Evolutionary conservation across 352 stramenopile species (phyloP).

Genomic region (Phytophthora quininea): DNA sequence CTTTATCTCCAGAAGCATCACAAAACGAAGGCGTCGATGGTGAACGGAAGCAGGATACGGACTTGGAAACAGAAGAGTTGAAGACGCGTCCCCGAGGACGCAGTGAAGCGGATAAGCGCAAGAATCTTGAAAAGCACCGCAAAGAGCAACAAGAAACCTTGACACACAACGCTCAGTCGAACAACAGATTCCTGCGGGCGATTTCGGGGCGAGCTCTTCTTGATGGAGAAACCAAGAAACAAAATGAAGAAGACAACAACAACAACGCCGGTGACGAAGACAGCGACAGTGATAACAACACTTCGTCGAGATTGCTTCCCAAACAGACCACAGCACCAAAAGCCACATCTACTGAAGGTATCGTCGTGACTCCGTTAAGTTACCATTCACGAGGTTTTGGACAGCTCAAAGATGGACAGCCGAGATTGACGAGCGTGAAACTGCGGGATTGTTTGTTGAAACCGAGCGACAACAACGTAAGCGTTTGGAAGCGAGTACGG

Average conservation of each 20-base stretch:
- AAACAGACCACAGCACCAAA: slow-evolving; percentile 1
- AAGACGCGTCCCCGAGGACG: slow-evolving; percentile 17
- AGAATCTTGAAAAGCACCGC: slow-evolving; percentile 49
- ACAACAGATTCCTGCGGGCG: slow-evolving; percentile 64
- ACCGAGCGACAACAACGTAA: slow-evolving; percentile 39
- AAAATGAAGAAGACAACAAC: background rate
- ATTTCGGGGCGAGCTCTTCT: slow-evolving; percentile 19
- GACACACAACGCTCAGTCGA: slow-evolving; percentile 28
- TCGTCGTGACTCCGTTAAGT: slow-evolving; percentile 27
- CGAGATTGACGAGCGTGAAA: slow-evolving; percentile 50
- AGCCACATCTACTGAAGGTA: slow-evolving; percentile 12
- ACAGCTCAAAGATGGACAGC: slow-evolving; percentile 35
- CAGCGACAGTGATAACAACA: slow-evolving; percentile 14
- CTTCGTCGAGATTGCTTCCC: slow-evolving; percentile 21
- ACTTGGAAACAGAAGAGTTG: slow-evolving; percentile 1
- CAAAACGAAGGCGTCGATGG: background rate
- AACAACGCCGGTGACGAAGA: slow-evolving; percentile 5
- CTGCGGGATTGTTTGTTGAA: slow-evolving; percentile 53
- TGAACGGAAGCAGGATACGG: background rate
- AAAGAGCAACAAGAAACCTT: slow-evolving; percentile 25
- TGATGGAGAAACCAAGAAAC: too few species aligned
- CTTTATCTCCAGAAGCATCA: slow-evolving; percentile 1
- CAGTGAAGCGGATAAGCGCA: slow-evolving; percentile 44
- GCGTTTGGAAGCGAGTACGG: slow-evolving; percentile 51
- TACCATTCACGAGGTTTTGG: slow-evolving; percentile 12